A percentile compares a stretch with the other conserved stretches of the same genome.
These are phyloP conservation scores for Fremontodendron californicum DNA, from an alignment of 345 rosid species.

Conservation along the genomic window DNA sequence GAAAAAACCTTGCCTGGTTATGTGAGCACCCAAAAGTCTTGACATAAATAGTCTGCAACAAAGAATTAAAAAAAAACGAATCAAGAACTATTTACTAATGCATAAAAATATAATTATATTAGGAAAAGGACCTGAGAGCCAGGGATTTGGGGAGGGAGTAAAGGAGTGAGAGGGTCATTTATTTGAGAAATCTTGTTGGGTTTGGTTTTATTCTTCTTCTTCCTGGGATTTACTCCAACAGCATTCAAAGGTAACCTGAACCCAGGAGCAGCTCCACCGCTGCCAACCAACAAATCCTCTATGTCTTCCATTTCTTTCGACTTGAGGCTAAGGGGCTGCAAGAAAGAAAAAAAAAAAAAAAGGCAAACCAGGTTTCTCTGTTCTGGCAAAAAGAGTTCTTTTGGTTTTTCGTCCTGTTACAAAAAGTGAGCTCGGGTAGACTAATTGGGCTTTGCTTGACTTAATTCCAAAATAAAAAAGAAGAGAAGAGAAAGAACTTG, in stretches of 20 bases:
- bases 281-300: conserved; percentile 61
- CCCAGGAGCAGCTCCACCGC: conserved; percentile 62
- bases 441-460: background rate
- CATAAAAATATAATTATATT: background rate
- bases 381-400: background rate
- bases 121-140: conserved; percentile 38
- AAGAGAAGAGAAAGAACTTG: background rate
- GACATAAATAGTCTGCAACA: conserved; percentile 61
- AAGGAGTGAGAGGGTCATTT: conserved; percentile 26
- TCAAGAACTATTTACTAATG: background rate
- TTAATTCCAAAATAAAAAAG: background rate
- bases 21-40: conserved; percentile 98
- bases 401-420: no score
- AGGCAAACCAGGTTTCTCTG: background rate
- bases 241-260: conserved; percentile 63
- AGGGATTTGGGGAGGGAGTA: conserved; percentile 47
- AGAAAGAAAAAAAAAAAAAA: no score
- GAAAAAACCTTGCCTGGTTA: conserved; percentile 60
- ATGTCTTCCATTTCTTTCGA: conserved; percentile 64
- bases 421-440: background rate
- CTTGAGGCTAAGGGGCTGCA: background rate
- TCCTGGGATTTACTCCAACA: conserved; percentile 51
- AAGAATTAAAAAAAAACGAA: background rate
- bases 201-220: conserved; percentile 38
- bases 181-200: conserved; percentile 24